Base-by-base conservation (phyloP, 2,329 filamentous ascomycete species). In the Nemania diffusa region DNA sequence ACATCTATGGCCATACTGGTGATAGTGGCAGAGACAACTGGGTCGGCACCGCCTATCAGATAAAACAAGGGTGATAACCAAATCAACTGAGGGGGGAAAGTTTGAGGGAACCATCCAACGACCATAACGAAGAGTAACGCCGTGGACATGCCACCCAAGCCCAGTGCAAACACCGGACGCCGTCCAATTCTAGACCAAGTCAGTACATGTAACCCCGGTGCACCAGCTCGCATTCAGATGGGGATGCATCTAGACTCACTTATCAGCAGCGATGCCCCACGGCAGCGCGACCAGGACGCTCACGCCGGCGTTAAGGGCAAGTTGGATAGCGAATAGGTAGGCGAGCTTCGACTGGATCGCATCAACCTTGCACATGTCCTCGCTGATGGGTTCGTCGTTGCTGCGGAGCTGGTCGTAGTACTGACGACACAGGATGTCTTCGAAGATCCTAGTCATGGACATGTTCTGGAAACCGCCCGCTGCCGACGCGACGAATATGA, bases 351-450 rank as follows among this genome's bases (percentile, higher is more conserved):
- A 73, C 69, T 82, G 79, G 29, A 82, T 75, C 29, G 71, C 69
- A 51, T 79, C 75, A 4, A 68, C 75, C 69, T 81, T 82, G 69
- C 80, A 82, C 53, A 75, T 53, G 8, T 48, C 68, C 69, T 82
- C 80, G 29, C 79, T 76, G 42, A 82, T 80, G 1, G 76, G 73
- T 50, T 71, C 69, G 15, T 61, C 65, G 15, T 44, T n/a, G 46
- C 67, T 57, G 7, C 40, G 63, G 11, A 72, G 71, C 24, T 71
- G 50, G 20, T 75, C 77, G 62, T 81, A 81, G 59, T 79, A 77
- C 48, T 73, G 63, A 60, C 77, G 79, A 69, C 81, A 82, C 22
- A 81, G 69, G 37, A 81, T 78, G 69, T 81, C 78, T 66, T 82
- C 81, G 46, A 76, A 77, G 29, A 80, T 73, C 50, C 80, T 75